Base-by-base conservation (phyloP, 805 yeast species). In the Starmerella stellata region DNA sequence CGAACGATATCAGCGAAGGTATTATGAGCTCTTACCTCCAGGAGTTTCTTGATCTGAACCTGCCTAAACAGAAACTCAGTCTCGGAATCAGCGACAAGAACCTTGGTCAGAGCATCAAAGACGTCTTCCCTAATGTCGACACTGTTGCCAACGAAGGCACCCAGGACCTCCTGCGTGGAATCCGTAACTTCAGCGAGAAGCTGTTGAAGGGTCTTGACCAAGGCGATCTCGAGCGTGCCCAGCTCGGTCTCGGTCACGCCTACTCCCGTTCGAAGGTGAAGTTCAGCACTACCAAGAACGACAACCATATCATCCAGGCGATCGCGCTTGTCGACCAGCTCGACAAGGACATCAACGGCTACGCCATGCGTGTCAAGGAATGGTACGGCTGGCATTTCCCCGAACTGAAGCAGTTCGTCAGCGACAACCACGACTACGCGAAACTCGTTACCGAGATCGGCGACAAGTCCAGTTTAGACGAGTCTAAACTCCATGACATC, bases 311-410 rank as follows among this genome's bases (percentile, higher is more conserved):
- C 59, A 90, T 90, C 59, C 98, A 90, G 69, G 95, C 98, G 38
- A 90, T 90, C 66, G 95, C 98, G 37, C 69, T 87, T 52, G 72
- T 90, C 55, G 98, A 92, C 59, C 95, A 90, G 65, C 75, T 90
- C 55, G 98, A 90, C 66, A 92, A 92, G 67, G 98, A 90, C 60
- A 78, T 90, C 63, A 90, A 90, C 69, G 85, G 95, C 44, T 90
- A 80, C 61, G 77, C 95, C 43, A 83, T 83, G 95, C 75, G 95
- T 64, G 90, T 79, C 50, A 81, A 83, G 67, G 95, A 83, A 65
- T 83, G 95, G 95, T 83, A 83, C 65, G 93, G 94, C 54, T 83
- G 95, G 95, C 95, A 83, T 61, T 83, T 90, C 75, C 95, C 95
- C 43, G 95, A 83, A 66, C 72, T 83, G 64, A 90, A 92, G 53